These are phyloP conservation scores for Annulohypoxylon moriforme DNA, from an alignment of 495 filamentous ascomycete genomes.

Conservation along the genomic window DNA sequence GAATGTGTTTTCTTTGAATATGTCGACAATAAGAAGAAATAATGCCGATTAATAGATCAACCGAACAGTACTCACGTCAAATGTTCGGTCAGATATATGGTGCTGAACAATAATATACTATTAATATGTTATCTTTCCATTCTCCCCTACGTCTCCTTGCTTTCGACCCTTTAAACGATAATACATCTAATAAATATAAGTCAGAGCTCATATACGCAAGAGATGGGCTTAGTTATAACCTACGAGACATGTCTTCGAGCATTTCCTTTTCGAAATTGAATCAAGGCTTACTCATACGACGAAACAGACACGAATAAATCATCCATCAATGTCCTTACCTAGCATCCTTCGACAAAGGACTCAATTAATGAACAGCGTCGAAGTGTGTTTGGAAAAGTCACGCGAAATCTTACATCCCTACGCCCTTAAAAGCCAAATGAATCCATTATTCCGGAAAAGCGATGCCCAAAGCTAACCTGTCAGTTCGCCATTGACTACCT, in stretches of 20 bases:
- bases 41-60: no score
- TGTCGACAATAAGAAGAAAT: no score
- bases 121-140: no score
- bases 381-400: background rate
- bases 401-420: background rate
- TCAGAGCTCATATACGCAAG: background rate
- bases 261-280: background rate
- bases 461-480: conserved; percentile 4
- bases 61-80: no score
- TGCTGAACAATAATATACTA: no score
- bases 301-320: background rate
- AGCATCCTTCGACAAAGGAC: background rate
- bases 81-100: no score
- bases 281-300: background rate
- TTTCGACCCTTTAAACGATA: no score
- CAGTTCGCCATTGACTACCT: conserved; percentile 26
- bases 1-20: no score
- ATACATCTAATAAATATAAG: no score
- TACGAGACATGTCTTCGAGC: background rate
- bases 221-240: background rate
- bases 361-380: background rate
- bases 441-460: background rate
- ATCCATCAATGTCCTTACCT: background rate
- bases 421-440: background rate
- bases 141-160: no score